Evolutionary conservation across 768 basidiomycete genomes (phyloP), one percentile per base, ranked within the genome.

Genomic region (Lactifluus subvellereus): DNA sequence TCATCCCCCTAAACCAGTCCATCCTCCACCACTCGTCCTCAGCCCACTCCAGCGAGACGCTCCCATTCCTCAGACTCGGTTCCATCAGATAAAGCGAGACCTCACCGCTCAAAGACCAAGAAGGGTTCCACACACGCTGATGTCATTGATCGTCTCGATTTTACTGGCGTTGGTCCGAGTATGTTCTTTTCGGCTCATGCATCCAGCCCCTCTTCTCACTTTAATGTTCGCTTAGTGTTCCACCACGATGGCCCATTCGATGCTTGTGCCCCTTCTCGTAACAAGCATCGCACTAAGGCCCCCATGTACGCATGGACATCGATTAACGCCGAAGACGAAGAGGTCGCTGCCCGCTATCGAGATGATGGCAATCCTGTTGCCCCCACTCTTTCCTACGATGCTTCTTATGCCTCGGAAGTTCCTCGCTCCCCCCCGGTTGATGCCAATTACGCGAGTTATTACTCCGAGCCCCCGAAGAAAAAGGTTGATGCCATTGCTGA

Each of bases 221-320:
- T 51, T 47, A 48, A 33, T 40, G 40, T 37, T 42, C 6, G 32
- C 43, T 57, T 67, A 94, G 91, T 90, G 84, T 90, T 94, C 76
- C 91, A 94, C 71, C 91, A 94, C 70, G 92, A 94, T 70, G 91
- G 91, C 35, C 92, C 91, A 13, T 94, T 94, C 72, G 91, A 94
- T 71, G 92, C 91, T 33, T 93, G 91, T 71, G 91, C 91, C 2
- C 91, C 91, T 1, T 93, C 91, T 52, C 88, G 92, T 70, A 94
- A 94, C 76, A 83, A 84, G 51, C 84, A 89, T 68, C 85, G 82
- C 67, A 83, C 80, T 71, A 86, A 84, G 71, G 91, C 92, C 10
- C 91, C 91, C 52, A 87, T 94, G 84, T 78, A 85, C 66, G 89
- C 91, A 32, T 94, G 89, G 90, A 78, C 71, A 6, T 67, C 67